Percentiles rank a stretch among this genome's conserved stretches.
These are phyloP conservation scores for Colletotrichum noveboracense DNA, from an alignment of 2,329 filamentous ascomycete species.

Conservation along the genomic window DNA sequence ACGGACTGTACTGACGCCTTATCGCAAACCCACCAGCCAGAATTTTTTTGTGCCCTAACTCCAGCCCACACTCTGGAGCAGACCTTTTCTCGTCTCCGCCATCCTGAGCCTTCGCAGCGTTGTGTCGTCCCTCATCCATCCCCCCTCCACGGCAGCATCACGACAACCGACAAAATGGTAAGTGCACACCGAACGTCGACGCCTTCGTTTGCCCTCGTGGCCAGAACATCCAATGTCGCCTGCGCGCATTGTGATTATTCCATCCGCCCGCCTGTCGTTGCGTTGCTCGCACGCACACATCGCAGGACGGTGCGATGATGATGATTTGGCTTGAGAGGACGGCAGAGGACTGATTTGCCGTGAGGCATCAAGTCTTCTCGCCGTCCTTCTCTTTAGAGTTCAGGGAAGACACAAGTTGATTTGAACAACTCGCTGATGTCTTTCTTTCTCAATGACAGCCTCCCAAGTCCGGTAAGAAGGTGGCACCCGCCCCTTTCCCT, in stretches of 20 bases:
- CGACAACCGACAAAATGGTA: conserved; percentile 21
- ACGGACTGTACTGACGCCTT: neutral
- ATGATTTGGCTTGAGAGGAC: conserved; percentile 70
- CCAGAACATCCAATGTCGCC: conserved; percentile 8
- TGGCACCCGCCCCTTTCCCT: conserved; percentile 95
- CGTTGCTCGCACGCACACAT: conserved; percentile 43
- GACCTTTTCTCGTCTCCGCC: neutral
- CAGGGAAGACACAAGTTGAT: conserved; percentile 79
- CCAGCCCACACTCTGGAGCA: neutral
- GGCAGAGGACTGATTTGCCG: neutral
- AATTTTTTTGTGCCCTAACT: conserved; percentile 24
- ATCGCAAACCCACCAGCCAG: neutral
- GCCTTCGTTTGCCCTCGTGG: neutral
- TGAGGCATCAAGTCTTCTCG: neutral
- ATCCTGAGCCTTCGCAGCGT: neutral
- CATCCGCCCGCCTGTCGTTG: conserved; percentile 39
- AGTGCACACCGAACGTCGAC: conserved; percentile 9
- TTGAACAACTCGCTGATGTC: conserved; percentile 90
- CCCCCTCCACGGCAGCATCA: conserved; percentile 14
- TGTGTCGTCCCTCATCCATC: neutral
- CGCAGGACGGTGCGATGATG: conserved; percentile 62
- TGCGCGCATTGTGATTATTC: conserved; percentile 32
- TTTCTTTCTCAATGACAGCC: conserved; percentile 99
- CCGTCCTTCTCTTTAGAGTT: conserved; percentile 82
- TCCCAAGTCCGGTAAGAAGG: conserved; percentile 98